Evolutionary conservation across 371 early-diverging fungal genomes (phyloP).

Genomic region (Mucor indicus): DNA sequence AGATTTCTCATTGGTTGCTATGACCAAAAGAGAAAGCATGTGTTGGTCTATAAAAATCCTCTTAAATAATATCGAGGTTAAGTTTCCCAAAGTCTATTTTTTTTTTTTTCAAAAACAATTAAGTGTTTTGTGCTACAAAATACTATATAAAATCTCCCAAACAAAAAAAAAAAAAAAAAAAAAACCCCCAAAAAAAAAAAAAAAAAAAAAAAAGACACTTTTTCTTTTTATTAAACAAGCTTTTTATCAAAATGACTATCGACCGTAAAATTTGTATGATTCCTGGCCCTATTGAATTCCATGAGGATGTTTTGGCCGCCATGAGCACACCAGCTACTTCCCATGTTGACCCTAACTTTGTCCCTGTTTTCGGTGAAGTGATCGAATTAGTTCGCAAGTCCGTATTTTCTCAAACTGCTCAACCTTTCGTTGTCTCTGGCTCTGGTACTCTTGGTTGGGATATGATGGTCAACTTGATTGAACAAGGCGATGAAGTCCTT

Average conservation of each 20-base stretch:
- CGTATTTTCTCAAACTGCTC: conserved; percentile 74
- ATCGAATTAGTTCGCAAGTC: conserved; percentile 81
- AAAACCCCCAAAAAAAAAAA: too few relatives aligned
- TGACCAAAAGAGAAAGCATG: too few relatives aligned
- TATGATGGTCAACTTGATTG: conserved; percentile 86
- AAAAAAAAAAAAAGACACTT: too few relatives aligned
- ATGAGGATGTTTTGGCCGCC: conserved; percentile 76
- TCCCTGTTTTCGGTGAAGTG: conserved; percentile 79
- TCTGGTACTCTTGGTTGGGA: conserved; percentile 96
- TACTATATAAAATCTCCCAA: too few relatives aligned
- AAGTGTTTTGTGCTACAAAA: too few relatives aligned
- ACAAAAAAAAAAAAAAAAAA: too few relatives aligned
- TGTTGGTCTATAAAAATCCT: too few relatives aligned
- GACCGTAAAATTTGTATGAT: conserved; percentile 85
- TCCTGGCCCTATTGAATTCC: conserved; percentile 93
- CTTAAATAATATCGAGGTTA: too few relatives aligned
- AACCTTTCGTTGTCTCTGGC: conserved; percentile 92
- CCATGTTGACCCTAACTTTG: conserved; percentile 90
- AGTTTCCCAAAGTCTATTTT: too few relatives aligned
- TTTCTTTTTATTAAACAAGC: too few relatives aligned
- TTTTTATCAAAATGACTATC: not conserved
- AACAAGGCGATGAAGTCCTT: conserved; percentile 83
- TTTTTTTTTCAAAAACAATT: too few relatives aligned
- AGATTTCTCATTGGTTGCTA: too few relatives aligned
- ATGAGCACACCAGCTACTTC: conserved; percentile 89